Evolutionary conservation across 345 rosid species (phyloP), one percentile per base, ranked within the genome.

Genomic region (Geranium brycei): DNA sequence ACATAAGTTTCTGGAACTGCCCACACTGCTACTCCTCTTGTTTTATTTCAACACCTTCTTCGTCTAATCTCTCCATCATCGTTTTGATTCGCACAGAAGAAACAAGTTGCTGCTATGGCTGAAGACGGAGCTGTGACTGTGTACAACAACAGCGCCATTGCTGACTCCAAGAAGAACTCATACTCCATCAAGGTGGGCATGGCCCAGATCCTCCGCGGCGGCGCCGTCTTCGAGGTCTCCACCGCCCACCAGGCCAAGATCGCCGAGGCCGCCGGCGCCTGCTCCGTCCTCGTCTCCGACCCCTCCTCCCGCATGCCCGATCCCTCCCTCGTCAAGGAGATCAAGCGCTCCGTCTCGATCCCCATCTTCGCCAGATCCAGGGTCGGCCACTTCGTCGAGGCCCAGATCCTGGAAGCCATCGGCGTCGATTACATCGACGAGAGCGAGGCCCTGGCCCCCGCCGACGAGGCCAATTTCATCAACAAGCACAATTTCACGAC

Each of bases 191-290:
- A 86, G 73, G 85, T 77, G 4, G 87, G 85, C 11, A 40, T 86
- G 32, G 78, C 88, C 62, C 88, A 88, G 63, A 77, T 81, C 58
- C 87, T 88, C 30, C 85, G 85, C 31, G 90, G 91, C 23, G 91
- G 89, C 65, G 87, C 74, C 31, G 63, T 82, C 67, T 60, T 88
- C 60, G 80, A 80, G 58, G 87, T 82, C 16, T 55, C 82, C 5
- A 67, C 63, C 59, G 65, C 71, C 10, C 75, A 75, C 35, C 88
- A 88, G 31, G 89, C 95, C 16, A 82, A 81, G 74, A 78, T 81
- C 64, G 86, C 86, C 16, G 85, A 79, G 66, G 82, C 78, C 17
- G 91, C 87, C 13, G 90, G 91, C 32, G 88, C 84, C 5, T 83
- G 88, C 31, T 73, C 85, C 1, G 64, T 89, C 1, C n/a, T 81